Evolutionary conservation across 2,329 filamentous ascomycete genomes (phyloP).

Genomic region (Botrytis fabae): DNA sequence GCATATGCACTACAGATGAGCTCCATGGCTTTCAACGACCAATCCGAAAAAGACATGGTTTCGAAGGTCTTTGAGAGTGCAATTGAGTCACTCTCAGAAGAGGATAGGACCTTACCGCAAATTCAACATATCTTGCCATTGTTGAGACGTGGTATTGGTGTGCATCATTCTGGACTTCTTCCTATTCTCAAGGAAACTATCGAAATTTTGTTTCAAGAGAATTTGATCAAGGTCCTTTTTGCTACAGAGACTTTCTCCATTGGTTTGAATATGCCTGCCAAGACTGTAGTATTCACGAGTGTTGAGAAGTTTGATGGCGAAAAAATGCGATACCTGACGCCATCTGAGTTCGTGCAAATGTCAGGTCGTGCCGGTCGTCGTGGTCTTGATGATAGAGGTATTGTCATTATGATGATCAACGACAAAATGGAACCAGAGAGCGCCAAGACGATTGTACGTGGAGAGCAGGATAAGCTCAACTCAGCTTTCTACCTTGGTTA

Average conservation of each 20-base stretch:
- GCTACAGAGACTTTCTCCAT: conserved; percentile 99
- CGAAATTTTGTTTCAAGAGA: conserved; percentile 98
- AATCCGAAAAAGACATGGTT: conserved; percentile 93
- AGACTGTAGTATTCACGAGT: conserved; percentile 98
- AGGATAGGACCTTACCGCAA: conserved; percentile 85
- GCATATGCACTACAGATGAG: conserved; percentile 85
- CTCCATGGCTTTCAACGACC: conserved; percentile 89
- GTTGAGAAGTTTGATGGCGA: conserved; percentile 94
- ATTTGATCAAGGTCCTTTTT: conserved; percentile 95
- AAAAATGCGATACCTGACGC: conserved; percentile 78
- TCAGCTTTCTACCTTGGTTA: conserved; percentile 97
- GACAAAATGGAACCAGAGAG: conserved; percentile 92
- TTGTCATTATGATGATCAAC: conserved; percentile 99
- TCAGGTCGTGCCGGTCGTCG: conserved; percentile 94
- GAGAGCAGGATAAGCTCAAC: conserved; percentile 94
- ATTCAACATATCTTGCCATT: conserved; percentile 89
- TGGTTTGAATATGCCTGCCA: conserved; percentile 97
- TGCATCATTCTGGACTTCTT: conserved; percentile 93
- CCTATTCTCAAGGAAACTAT: conserved; percentile 98
- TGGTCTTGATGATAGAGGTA: conserved; percentile 95
- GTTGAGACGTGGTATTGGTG: conserved; percentile 86
- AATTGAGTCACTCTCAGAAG: conserved; percentile 87
- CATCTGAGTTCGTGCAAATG: conserved; percentile 98
- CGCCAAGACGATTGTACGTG: conserved; percentile 94
- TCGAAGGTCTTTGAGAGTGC: conserved; percentile 91